Conservation (phyloP, 2,329 filamentous ascomycete species). For the Monilinia vaccinii-corymbosi region DNA sequence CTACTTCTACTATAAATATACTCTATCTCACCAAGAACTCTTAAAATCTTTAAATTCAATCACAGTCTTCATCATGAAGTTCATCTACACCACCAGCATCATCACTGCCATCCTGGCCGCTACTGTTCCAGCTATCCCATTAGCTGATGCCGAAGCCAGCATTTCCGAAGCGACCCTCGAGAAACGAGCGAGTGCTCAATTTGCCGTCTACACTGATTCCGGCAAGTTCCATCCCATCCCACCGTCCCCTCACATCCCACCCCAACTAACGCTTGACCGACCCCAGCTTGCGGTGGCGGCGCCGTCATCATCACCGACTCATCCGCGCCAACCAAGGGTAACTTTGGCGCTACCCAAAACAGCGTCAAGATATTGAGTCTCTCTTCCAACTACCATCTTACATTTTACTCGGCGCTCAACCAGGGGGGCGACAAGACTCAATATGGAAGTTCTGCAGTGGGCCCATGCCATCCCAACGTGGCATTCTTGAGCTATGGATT, state of each 20-base stretch:
- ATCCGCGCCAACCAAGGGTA: background rate
- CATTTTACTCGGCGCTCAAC: background rate
- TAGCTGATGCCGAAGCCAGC: background rate
- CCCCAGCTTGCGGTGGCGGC: background rate
- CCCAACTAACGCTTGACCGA: background rate
- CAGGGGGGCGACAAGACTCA: background rate
- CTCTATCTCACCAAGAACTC: background rate
- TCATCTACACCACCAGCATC: conserved; percentile 3
- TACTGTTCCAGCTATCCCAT: background rate
- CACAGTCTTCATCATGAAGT: background rate
- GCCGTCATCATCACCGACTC: background rate
- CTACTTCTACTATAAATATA: background rate
- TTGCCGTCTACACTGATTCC: conserved; percentile 1
- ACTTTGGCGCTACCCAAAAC: background rate
- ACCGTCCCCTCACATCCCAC: background rate
- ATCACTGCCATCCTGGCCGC: conserved; percentile 3
- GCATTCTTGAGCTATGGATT: background rate
- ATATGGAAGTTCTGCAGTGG: background rate
- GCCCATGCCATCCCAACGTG: background rate
- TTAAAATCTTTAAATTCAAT: background rate
- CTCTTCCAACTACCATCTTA: background rate
- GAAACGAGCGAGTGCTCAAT: background rate
- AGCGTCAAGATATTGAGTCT: background rate
- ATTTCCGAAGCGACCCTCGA: background rate
- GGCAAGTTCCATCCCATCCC: background rate